Conservation (phyloP, 495 filamentous ascomycete genomes). For the Penicillium bialowiezense region DNA sequence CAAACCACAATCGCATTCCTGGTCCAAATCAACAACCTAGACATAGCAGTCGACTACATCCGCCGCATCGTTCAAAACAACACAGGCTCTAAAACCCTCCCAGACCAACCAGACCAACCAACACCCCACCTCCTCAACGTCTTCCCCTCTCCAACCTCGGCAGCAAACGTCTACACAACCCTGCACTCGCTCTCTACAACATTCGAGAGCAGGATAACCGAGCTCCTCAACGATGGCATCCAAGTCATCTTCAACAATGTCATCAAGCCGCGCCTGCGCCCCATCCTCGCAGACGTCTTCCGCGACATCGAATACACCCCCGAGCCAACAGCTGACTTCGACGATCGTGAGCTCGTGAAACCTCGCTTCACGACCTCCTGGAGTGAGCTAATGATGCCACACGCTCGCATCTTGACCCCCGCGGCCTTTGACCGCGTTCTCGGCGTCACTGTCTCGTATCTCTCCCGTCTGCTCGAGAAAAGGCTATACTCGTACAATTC, state of each 20-base stretch:
- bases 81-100: slow-evolving; percentile 41
- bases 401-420: slow-evolving; percentile 80
- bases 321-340: slow-evolving; percentile 41
- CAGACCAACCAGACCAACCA: slow-evolving; percentile 8
- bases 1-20: slow-evolving; percentile 81
- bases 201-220: slow-evolving; percentile 72
- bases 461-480: slow-evolving; percentile 81
- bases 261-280: slow-evolving; percentile 79
- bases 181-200: slow-evolving; percentile 66
- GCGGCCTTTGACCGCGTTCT: slow-evolving; percentile 69
- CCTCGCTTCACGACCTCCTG: slow-evolving; percentile 76
- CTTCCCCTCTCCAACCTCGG: slow-evolving; percentile 78
- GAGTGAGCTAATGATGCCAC: slow-evolving; percentile 77
- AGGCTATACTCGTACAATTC: slow-evolving; percentile 82
- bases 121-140: slow-evolving; percentile 51
- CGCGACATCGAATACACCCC: slow-evolving; percentile 81
- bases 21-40: slow-evolving; percentile 91
- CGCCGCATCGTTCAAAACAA: slow-evolving; percentile 75
- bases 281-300: slow-evolving; percentile 83
- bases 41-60: slow-evolving; percentile 84
- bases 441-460: slow-evolving; percentile 66
- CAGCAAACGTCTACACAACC: slow-evolving; percentile 59
- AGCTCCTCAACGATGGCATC: slow-evolving; percentile 79
- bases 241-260: slow-evolving; percentile 84
- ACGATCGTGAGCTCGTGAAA: slow-evolving; percentile 55